Percentiles rank a stretch among this genome's conserved stretches.
Conservation (phyloP, 2,329 filamentous ascomycete species). For the Cladophialophora bantiana region DNA sequence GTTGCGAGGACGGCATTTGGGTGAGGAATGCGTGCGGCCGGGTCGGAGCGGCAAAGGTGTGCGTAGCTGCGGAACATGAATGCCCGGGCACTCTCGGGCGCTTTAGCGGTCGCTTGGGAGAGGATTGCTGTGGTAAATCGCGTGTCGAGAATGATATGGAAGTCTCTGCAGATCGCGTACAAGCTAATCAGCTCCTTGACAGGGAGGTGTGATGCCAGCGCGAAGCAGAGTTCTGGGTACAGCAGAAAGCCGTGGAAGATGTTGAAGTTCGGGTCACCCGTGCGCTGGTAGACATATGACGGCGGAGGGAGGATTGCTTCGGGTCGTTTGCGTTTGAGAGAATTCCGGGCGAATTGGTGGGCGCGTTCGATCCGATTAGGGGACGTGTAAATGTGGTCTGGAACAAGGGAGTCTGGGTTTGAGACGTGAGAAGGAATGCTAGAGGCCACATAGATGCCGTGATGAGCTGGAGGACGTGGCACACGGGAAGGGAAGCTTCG, state of each 20-base stretch:
- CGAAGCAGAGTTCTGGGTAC: slow-evolving; percentile 61
- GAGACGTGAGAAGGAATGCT: not conserved
- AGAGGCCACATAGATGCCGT: not conserved
- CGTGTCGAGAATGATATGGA: slow-evolving; percentile 66
- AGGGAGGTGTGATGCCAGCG: slow-evolving; percentile 62
- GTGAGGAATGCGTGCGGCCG: slow-evolving; percentile 52
- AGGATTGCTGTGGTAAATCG: slow-evolving; percentile 67
- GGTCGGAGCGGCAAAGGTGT: slow-evolving; percentile 66
- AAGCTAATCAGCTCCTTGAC: slow-evolving; percentile 67
- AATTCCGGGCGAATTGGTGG: slow-evolving; percentile 23
- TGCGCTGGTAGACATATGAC: slow-evolving; percentile 36
- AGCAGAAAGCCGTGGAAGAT: slow-evolving; percentile 40
- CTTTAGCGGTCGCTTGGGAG: slow-evolving; percentile 61
- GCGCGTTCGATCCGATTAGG: slow-evolving; percentile 34
- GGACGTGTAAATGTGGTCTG: slow-evolving; percentile 30
- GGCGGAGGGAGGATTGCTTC: slow-evolving; percentile 35
- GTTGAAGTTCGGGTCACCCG: slow-evolving; percentile 37
- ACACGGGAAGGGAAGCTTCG: not conserved
- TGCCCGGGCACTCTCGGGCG: slow-evolving; percentile 62
- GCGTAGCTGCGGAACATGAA: slow-evolving; percentile 70
- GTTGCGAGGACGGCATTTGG: slow-evolving; percentile 49
- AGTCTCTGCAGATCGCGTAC: slow-evolving; percentile 69
- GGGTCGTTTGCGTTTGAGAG: slow-evolving; percentile 36
- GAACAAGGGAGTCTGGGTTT: slow-evolving; percentile 26
- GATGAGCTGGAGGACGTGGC: slow-evolving; percentile 16